These are phyloP conservation scores for Rhododendron ferrugineum DNA, from an alignment of 148 eudicot species.

Conservation along the genomic window DNA sequence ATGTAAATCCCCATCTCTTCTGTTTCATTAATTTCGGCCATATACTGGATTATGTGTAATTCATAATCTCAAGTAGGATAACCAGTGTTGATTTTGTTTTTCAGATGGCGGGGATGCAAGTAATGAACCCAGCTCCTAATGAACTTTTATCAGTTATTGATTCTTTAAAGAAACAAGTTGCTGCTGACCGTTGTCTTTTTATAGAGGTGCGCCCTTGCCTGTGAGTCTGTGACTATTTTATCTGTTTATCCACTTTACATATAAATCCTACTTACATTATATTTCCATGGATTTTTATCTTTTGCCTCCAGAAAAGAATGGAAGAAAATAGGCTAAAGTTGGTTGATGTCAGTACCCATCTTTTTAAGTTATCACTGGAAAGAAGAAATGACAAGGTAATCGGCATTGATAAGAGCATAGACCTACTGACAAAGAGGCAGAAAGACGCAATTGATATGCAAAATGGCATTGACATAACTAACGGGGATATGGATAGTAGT, in stretches of 20 bases:
- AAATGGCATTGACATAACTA: conserved; percentile 45
- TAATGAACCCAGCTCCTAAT: conserved; percentile 21
- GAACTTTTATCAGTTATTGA: conserved; percentile 60
- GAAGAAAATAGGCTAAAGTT: conserved; percentile 71
- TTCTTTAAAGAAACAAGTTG: conserved; percentile 61
- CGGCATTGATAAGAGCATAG: conserved; percentile 30
- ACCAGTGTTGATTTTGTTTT: conserved; percentile 10
- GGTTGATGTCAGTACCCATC: conserved; percentile 38
- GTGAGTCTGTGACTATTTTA: background rate
- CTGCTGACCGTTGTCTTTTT: conserved; percentile 48
- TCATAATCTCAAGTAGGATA: background rate
- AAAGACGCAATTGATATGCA: conserved; percentile 82
- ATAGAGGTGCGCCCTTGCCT: conserved; percentile 48
- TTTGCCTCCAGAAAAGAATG: conserved; percentile 51
- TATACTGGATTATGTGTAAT: background rate
- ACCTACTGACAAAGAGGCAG: conserved; percentile 64
- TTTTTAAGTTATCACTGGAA: conserved; percentile 43
- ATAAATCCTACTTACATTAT: background rate
- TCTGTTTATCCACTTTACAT: background rate
- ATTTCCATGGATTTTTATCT: background rate
- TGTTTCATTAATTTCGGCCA: background rate
- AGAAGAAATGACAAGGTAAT: conserved; percentile 36
- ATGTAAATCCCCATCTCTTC: background rate
- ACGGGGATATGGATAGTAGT: conserved; percentile 52
- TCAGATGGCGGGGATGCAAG: conserved; percentile 32